Evolutionary conservation across 1,139 yeast species (phyloP).

Genomic region (Blastobotrys illinoisensis): DNA sequence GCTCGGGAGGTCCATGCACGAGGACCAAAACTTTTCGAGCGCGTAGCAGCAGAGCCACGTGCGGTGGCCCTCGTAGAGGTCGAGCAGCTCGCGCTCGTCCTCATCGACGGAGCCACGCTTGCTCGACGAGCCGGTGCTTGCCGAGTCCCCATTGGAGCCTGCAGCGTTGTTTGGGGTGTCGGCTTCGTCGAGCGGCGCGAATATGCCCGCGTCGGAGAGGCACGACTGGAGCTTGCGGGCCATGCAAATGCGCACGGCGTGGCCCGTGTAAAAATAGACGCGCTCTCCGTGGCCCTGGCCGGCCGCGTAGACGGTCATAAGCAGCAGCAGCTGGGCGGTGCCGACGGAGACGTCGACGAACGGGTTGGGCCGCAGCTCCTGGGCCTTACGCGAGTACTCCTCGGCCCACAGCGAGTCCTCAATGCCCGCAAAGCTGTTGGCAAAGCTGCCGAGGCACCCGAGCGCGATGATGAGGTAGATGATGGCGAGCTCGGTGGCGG

Average conservation of each 20-base stretch:
- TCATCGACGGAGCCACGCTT: constrained; percentile 2
- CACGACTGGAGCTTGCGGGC: constrained; percentile 16
- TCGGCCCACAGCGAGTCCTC: constrained; percentile 18
- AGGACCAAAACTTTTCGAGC: constrained; percentile 17
- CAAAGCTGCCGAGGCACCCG: constrained; percentile 15
- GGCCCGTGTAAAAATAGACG: constrained; percentile 16
- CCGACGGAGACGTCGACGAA: constrained; percentile 12
- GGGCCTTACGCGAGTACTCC: constrained; percentile 18
- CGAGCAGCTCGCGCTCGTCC: neutral
- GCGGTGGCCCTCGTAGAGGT: constrained; percentile 17
- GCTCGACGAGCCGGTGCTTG: constrained; percentile 8
- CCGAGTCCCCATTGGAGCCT: constrained; percentile 7
- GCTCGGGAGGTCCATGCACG: constrained; percentile 15
- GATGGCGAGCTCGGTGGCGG: constrained; percentile 19
- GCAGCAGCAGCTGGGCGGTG: constrained; percentile 17
- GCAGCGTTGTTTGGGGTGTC: neutral
- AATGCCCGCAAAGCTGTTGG: constrained; percentile 15
- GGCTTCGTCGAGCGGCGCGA: too few relatives aligned
- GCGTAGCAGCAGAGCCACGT: constrained; percentile 16
- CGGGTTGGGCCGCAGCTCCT: constrained; percentile 16
- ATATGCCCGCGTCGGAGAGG: neutral
- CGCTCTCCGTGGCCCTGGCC: constrained; percentile 15
- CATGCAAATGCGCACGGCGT: constrained; percentile 15
- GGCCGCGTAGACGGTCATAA: constrained; percentile 15
- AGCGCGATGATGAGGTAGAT: constrained; percentile 21